Evolutionary conservation across 805 yeast species (phyloP), one percentile per base, ranked within the genome.

Genomic region (Spathaspora arborariae): DNA sequence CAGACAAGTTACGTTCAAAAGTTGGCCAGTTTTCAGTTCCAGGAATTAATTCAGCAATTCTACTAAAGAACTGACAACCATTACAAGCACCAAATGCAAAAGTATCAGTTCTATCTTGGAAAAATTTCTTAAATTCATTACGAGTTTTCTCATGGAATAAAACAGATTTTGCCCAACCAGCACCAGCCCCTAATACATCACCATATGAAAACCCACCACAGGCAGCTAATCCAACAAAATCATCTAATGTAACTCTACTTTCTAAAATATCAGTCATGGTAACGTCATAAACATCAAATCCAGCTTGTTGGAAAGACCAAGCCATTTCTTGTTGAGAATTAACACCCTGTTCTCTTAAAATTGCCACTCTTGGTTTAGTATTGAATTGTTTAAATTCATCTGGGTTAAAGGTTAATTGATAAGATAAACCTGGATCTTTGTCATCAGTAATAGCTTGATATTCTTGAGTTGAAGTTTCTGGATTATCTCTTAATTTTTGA

Each of bases 161-260:
- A 8, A 94, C 96, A 15, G 97, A 88, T 62, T 89, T 90, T 48
- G 99, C 99, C 99, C 99, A 94, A 48, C 99, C 99, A 45, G 92
- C 86, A 63, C 97, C 99, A 30, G 99, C 99, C 56, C 99, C 99
- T 50, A 94, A 75, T 42, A 94, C 99, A 69, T 94, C 99, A 76
- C 99, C 99, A 62, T 91, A 94, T 1, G 97, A 89, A 76, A 94
- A 94, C 13, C 99, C 99, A 68, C 99, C 99, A 72, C 99, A 95
- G 3, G 98, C 98, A 38, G 97, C 98, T 41, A 94, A 58, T 51
- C 99, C 99, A 42, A 84, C 88, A 67, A 94, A 94, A 39, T 81
- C 85, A 59, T 81, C 84, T 53, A 94, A 75, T 16, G 82, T 65
- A 30, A 85, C 85, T 57, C 74, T 77, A 39, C 96, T 96, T 34